Percentiles rank a stretch among this genome's conserved stretches.
Conservation (phyloP, 2,329 filamentous ascomycete genomes). For the Drechslerella dactyloides region DNA sequence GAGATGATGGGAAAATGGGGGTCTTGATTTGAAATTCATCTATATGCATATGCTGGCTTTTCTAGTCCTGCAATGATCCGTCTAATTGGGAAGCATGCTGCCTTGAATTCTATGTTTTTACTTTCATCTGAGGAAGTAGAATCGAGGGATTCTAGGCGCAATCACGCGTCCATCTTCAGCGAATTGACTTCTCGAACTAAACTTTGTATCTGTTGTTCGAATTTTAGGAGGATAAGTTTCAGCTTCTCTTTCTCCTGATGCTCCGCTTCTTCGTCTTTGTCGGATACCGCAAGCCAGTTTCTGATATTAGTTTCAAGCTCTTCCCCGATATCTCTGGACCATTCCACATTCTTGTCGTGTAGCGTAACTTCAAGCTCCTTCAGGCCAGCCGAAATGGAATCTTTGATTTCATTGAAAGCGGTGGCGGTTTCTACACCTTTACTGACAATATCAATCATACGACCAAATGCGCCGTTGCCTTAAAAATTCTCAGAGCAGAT, state of each 20-base stretch:
- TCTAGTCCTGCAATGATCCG: no score
- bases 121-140: no score
- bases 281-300: conserved; percentile 25
- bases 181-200: conserved; percentile 9
- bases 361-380: not conserved
- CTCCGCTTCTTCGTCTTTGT: conserved; percentile 21
- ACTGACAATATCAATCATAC: conserved; percentile 20
- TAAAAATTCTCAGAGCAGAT: no score
- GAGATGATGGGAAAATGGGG: no score
- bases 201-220: conserved; percentile 6
- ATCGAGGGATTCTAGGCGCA: not conserved
- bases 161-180: not conserved
- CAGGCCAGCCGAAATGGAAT: not conserved
- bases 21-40: no score
- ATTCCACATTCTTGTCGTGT: conserved; percentile 15
- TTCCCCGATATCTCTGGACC: conserved; percentile 22
- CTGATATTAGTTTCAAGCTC: conserved; percentile 39
- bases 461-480: conserved; percentile 12
- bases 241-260: conserved; percentile 28
- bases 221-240: conserved; percentile 2
- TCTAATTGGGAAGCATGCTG: no score
- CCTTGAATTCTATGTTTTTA: no score
- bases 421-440: conserved; percentile 3
- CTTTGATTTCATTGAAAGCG: conserved; percentile 11
- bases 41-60: no score